These are phyloP conservation scores for Neurospora sp. DNA, from an alignment of 2,329 filamentous ascomycete genomes.

Conservation along the genomic window DNA sequence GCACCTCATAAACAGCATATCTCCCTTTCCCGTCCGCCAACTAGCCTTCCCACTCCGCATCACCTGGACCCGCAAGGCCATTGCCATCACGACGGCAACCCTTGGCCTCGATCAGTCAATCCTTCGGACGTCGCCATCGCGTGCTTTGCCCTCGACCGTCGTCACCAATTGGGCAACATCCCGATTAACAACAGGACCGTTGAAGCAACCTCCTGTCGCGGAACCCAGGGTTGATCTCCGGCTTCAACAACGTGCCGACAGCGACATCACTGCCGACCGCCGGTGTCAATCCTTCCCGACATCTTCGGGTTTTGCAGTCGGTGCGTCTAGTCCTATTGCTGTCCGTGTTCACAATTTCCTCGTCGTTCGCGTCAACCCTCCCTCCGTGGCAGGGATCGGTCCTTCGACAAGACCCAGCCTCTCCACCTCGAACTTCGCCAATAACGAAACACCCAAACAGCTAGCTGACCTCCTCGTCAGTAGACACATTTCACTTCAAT, in stretches of 20 bases:
- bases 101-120: slow-evolving; percentile 8
- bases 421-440: neutral
- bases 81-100: slow-evolving; percentile 8
- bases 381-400: neutral
- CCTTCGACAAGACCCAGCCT: neutral
- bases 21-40: slow-evolving; percentile 7
- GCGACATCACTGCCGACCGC: neutral
- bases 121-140: neutral
- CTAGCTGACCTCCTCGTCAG: neutral
- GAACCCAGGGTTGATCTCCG: neutral
- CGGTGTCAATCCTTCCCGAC: neutral
- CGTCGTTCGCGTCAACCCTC: slow-evolving; percentile 1
- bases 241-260: neutral
- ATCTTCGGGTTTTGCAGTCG: slow-evolving; percentile 3
- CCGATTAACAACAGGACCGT: neutral
- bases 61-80: slow-evolving; percentile 3
- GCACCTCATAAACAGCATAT: slow-evolving; percentile 12
- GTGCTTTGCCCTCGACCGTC: neutral
- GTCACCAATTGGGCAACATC: neutral
- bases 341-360: neutral
- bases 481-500: neutral
- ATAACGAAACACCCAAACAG: neutral
- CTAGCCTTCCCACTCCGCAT: slow-evolving; percentile 9
- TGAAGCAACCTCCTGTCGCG: neutral
- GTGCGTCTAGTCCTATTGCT: neutral